These are phyloP conservation scores for Chlorella sorokiniana DNA, from an alignment of 139 green algal species.

Conservation along the genomic window DNA sequence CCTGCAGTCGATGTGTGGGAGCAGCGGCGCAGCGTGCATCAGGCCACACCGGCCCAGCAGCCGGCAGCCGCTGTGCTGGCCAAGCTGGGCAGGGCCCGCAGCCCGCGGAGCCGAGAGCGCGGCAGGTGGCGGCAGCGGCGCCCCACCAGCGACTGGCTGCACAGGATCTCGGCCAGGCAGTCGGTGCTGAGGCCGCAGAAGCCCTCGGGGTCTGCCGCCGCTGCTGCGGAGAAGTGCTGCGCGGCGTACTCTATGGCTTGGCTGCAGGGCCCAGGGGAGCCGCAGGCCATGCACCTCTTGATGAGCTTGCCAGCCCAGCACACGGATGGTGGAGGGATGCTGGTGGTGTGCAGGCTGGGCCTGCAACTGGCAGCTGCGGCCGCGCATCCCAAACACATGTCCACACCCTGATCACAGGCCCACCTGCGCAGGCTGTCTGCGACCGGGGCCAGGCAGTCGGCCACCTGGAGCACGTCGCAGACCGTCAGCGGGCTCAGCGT, in stretches of 20 bases:
- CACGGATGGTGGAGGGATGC: no score
- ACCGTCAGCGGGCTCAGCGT: conserved; percentile 27
- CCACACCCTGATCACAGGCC: not conserved
- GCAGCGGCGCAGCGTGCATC: not conserved
- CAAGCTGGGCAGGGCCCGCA: not conserved
- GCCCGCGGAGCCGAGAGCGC: not conserved
- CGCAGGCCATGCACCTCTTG: no score
- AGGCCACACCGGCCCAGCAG: conserved; percentile 16
- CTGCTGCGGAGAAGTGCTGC: conserved; percentile 19
- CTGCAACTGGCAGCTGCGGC: not conserved
- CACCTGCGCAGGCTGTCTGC: conserved; percentile 26
- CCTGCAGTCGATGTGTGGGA: conserved; percentile 26
- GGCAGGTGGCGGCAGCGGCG: not conserved
- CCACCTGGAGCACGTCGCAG: conserved; percentile 42
- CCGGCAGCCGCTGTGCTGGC: conserved; percentile 24
- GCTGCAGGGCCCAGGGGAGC: not conserved
- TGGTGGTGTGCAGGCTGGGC: not conserved
- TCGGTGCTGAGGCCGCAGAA: conserved; percentile 34
- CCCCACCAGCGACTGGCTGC: conserved; percentile 31
- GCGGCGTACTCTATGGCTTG: conserved; percentile 13
- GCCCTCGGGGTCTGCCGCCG: not conserved
- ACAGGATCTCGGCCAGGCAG: conserved; percentile 32
- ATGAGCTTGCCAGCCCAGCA: no score
- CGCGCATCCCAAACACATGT: not conserved
- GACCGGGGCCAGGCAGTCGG: conserved; percentile 34